These are phyloP conservation scores for Microcyclospora tardicrescens DNA, from an alignment of 2,329 filamentous ascomycete species.

Conservation along the genomic window DNA sequence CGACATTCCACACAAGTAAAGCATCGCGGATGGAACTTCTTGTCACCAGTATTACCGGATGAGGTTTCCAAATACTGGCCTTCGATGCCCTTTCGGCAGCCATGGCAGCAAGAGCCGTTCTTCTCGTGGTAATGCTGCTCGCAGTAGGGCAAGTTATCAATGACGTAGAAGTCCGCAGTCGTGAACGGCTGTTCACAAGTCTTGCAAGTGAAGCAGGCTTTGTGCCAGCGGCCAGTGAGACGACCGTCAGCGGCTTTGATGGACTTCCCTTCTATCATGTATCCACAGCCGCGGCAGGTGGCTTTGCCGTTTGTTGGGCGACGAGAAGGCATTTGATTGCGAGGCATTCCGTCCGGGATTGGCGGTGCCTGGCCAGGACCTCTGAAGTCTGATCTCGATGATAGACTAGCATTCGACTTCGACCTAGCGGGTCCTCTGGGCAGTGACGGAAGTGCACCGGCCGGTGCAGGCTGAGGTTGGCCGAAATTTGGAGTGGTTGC, in stretches of 20 bases:
- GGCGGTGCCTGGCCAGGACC: background rate
- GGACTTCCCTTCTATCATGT: slow-evolving; percentile 75
- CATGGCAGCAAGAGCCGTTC: slow-evolving; percentile 72
- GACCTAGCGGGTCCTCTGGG: slow-evolving; percentile 1
- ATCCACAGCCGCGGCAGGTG: slow-evolving; percentile 73
- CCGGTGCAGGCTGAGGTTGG: slow-evolving; percentile 1
- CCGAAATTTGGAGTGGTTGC: slow-evolving; percentile 1
- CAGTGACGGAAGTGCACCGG: background rate
- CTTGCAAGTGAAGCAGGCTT: slow-evolving; percentile 82
- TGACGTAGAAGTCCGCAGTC: slow-evolving; percentile 85
- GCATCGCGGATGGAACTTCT: slow-evolving; percentile 79
- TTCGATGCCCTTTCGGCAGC: slow-evolving; percentile 77
- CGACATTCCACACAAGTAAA: slow-evolving; percentile 75
- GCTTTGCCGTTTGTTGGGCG: slow-evolving; percentile 34
- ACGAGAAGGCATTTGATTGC: slow-evolving; percentile 1
- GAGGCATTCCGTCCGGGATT: background rate
- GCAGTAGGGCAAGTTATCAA: slow-evolving; percentile 78
- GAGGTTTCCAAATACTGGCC: slow-evolving; percentile 78
- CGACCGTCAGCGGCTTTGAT: slow-evolving; percentile 88
- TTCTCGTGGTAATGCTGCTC: slow-evolving; percentile 83
- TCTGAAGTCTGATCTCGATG: background rate
- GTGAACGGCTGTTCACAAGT: slow-evolving; percentile 71
- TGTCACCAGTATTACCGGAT: slow-evolving; percentile 36
- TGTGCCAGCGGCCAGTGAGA: slow-evolving; percentile 87
- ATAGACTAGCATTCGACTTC: slow-evolving; percentile 3